Percentiles rank a stretch among this genome's conserved stretches.
phyloP scores from a whole-genome alignment of 2,329 filamentous ascomycete genomes.

The Metarhizium guizhouense region DNA sequence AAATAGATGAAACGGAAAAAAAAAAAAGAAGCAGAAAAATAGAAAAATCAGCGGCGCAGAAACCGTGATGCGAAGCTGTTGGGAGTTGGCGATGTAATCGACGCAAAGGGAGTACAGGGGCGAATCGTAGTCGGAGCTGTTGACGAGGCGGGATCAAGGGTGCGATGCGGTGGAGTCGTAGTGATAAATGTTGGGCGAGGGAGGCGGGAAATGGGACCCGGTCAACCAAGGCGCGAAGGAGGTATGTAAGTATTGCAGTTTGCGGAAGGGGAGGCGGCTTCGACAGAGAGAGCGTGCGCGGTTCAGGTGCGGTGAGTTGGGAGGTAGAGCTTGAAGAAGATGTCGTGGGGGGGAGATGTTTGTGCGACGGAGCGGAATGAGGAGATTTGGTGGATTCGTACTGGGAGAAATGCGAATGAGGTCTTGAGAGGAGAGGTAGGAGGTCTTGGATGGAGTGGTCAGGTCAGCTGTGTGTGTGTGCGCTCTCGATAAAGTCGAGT shows the following conservation, averaged over 20 bases:
- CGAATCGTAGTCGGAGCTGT: not conserved
- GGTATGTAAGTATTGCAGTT: not conserved
- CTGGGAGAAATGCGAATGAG: slow-evolving; percentile 2
- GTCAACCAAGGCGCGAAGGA: not conserved
- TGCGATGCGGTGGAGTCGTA: slow-evolving; percentile 2
- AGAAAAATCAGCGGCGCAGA: not conserved
- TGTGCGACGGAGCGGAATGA: not conserved
- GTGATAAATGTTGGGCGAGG: not conserved
- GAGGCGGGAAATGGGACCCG: not conserved
- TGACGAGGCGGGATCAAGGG: slow-evolving; percentile 2
- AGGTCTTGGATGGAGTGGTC: not conserved
- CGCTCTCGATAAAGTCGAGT: not conserved
- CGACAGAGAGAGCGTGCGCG: not conserved
- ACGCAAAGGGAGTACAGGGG: not conserved
- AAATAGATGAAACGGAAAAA: not conserved
- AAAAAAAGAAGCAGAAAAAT: not conserved
- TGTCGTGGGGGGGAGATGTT: not conserved
- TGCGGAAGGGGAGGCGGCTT: not conserved
- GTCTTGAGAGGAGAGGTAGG: not conserved
- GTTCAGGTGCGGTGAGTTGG: not conserved
- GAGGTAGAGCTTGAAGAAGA: not conserved
- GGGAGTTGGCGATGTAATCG: not conserved
- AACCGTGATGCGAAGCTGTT: not conserved
- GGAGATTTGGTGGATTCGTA: not conserved
- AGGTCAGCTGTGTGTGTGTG: not conserved